Evolutionary conservation across 345 rosid species (phyloP).

Genomic region (Aquilaria malaccensis): DNA sequence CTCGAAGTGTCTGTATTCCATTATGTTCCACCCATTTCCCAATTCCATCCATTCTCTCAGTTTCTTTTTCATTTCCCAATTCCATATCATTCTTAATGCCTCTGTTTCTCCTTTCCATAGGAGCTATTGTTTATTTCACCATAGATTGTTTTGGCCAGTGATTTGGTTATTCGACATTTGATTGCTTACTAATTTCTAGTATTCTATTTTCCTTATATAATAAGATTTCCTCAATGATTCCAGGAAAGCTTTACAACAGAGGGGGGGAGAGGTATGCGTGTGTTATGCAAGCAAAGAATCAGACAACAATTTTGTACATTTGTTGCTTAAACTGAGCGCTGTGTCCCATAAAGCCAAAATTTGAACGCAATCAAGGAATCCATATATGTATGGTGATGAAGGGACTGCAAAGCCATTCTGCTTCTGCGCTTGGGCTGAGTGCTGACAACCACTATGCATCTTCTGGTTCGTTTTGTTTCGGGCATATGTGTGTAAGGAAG

Average conservation of each 20-base stretch:
- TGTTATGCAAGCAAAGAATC: conserved; percentile 18
- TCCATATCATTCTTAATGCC: no score
- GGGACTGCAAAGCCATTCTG: conserved; percentile 9
- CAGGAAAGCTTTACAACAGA: not conserved
- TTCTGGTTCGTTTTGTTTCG: conserved; percentile 35
- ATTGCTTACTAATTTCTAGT: no score
- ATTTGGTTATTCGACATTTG: no score
- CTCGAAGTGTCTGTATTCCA: no score
- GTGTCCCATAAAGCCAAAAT: conserved; percentile 21
- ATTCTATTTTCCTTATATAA: no score
- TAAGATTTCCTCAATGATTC: no score
- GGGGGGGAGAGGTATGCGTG: conserved; percentile 9
- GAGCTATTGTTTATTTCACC: no score
- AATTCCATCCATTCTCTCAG: no score
- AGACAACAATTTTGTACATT: conserved; percentile 25
- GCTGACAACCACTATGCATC: conserved; percentile 29
- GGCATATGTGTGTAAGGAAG: conserved; percentile 41
- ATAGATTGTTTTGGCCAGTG: no score
- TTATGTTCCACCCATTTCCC: no score
- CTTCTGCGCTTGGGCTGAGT: conserved; percentile 19
- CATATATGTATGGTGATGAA: conserved; percentile 2
- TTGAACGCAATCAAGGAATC: conserved; percentile 12
- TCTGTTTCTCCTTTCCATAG: no score
- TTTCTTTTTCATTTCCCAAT: no score
- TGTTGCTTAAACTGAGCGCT: conserved; percentile 15